These are phyloP conservation scores for Pilasporangium apinafurcum DNA, from an alignment of 352 stramenopile genomes.

Conservation along the genomic window DNA sequence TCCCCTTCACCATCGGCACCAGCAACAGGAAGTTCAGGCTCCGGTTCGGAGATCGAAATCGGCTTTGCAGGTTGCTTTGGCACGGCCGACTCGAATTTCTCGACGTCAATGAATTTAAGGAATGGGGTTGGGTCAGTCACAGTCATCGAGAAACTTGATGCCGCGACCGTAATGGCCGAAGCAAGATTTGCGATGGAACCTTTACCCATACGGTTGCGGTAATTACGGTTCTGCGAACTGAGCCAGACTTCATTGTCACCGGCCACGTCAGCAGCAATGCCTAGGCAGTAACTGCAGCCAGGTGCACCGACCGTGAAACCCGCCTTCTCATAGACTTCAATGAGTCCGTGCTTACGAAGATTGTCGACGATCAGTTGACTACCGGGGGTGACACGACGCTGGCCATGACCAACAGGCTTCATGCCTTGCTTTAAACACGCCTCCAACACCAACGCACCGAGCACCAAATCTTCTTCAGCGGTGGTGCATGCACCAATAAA, in stretches of 20 bases:
- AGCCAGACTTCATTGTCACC: conserved; percentile 83
- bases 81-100: conserved; percentile 57
- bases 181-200: conserved; percentile 77
- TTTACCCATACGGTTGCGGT: conserved; percentile 83
- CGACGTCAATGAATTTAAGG: conserved; percentile 64
- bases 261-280: conserved; percentile 77
- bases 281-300: conserved; percentile 77
- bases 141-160: conserved; percentile 79
- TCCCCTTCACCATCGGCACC: conserved; percentile 14
- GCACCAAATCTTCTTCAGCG: conserved; percentile 73
- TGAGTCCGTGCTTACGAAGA: conserved; percentile 65
- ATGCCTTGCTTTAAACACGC: conserved; percentile 66
- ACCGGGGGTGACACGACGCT: conserved; percentile 74
- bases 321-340: conserved; percentile 75
- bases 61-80: conserved; percentile 34
- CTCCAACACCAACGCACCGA: conserved; percentile 73
- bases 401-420: conserved; percentile 40
- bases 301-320: conserved; percentile 73
- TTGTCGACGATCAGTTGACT: conserved; percentile 78
- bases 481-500: conserved; percentile 85
- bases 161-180: conserved; percentile 73
- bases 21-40: conserved; percentile 38
- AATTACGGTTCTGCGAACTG: conserved; percentile 82
- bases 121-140: conserved; percentile 73
- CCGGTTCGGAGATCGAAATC: conserved; percentile 37